Conservation (phyloP, 306 rosid species). For the Quercus suber region DNA sequence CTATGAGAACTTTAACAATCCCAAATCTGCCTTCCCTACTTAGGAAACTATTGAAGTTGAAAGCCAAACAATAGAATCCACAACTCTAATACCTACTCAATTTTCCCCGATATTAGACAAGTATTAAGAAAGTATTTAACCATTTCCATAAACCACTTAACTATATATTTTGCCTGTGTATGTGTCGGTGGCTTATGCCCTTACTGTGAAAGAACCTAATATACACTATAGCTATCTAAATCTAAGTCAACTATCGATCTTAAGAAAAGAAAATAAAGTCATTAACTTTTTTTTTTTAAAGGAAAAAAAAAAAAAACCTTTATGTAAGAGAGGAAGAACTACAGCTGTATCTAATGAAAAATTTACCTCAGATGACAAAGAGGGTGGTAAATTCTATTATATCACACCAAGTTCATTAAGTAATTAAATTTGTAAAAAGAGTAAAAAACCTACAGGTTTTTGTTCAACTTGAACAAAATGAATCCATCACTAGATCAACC, state of each 20-base stretch:
- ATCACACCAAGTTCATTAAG: not conserved
- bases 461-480: too few species aligned
- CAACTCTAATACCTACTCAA: not conserved
- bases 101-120: not conserved
- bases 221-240: not conserved
- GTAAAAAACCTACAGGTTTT: not conserved
- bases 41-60: not conserved
- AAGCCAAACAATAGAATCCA: not conserved
- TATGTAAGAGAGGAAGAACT: not conserved
- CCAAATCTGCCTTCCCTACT: not conserved
- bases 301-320: not conserved
- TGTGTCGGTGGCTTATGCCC: not conserved
- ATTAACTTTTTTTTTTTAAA: not conserved
- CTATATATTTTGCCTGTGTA: not conserved
- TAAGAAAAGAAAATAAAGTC: not conserved
- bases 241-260: not conserved
- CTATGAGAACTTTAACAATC: not conserved
- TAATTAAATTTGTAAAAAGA: constrained; percentile 6
- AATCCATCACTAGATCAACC: not conserved
- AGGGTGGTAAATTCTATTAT: not conserved
- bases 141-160: not conserved
- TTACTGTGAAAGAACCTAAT: not conserved
- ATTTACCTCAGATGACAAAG: not conserved
- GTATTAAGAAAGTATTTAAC: not conserved
- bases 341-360: not conserved